These are phyloP conservation scores for Fraxinus sp. DNA, from an alignment of 305 asterid genomes.

Conservation along the genomic window DNA sequence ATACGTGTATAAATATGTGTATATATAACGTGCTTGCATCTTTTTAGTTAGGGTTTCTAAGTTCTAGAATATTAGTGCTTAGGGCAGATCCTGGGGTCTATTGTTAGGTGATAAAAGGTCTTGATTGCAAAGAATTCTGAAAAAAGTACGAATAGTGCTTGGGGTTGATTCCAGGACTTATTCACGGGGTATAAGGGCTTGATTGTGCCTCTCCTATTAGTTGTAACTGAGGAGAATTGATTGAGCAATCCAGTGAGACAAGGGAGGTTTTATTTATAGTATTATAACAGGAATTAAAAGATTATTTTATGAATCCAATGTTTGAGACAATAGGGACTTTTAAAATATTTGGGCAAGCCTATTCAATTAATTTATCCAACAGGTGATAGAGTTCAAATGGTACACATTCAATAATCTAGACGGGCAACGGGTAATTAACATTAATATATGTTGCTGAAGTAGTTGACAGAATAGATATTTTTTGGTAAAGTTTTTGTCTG, in stretches of 20 bases:
- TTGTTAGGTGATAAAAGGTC: neutral
- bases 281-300: neutral
- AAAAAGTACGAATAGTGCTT: neutral
- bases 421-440: neutral
- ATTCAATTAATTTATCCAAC: neutral
- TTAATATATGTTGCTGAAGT: neutral
- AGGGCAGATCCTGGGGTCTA: neutral
- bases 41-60: neutral
- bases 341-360: neutral
- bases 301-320: neutral
- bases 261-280: neutral
- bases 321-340: neutral
- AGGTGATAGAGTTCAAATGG: neutral
- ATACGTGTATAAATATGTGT: neutral
- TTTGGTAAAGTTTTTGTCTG: neutral
- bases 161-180: neutral
- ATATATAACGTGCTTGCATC: neutral
- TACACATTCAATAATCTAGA: neutral
- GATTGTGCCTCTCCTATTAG: neutral
- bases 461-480: neutral
- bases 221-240: neutral
- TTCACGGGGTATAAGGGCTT: neutral
- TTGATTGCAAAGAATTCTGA: neutral
- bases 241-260: neutral
- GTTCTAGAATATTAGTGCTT: neutral